phyloP scores from a whole-genome alignment of 192 early-diverging fungal genomes.

The Linnemannia schmuckeri region DNA sequence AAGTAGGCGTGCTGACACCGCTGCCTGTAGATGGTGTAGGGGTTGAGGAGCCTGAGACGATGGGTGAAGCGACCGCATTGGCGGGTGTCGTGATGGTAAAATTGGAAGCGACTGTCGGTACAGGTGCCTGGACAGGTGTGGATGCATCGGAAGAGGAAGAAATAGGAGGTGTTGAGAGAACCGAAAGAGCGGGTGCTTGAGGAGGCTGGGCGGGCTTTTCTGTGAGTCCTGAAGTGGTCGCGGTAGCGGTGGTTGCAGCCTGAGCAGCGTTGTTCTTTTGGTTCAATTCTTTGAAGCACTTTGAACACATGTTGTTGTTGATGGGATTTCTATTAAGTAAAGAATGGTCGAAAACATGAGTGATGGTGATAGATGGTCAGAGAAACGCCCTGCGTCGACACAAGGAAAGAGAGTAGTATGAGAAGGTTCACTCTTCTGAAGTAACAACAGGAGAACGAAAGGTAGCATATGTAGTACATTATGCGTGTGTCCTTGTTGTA shows the following conservation, averaged over 20 bases:
- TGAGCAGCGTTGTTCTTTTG: constrained; percentile 52
- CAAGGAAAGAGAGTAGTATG: neutral
- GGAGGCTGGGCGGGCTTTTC: constrained; percentile 30
- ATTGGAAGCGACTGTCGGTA: neutral
- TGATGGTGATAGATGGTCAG: neutral
- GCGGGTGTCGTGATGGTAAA: constrained; percentile 16
- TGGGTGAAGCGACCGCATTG: neutral
- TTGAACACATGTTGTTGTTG: constrained; percentile 82
- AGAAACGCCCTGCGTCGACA: no score
- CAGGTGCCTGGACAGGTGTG: constrained; percentile 13
- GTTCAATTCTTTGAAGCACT: constrained; percentile 78
- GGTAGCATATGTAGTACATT: neutral
- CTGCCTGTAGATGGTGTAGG: constrained; percentile 28
- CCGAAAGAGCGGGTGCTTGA: constrained; percentile 2
- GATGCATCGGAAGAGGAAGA: constrained; percentile 11
- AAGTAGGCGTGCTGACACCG: constrained; percentile 45
- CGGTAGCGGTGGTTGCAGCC: neutral
- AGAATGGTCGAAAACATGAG: neutral
- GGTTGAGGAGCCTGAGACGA: constrained; percentile 27
- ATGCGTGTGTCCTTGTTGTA: neutral
- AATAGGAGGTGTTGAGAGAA: constrained; percentile 8
- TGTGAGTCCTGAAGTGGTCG: constrained; percentile 23
- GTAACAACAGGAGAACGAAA: neutral
- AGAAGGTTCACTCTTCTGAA: neutral
- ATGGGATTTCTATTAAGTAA: constrained; percentile 64